Conservation (phyloP, 129 eudicot species). For the Smallanthus sonchifolius region DNA sequence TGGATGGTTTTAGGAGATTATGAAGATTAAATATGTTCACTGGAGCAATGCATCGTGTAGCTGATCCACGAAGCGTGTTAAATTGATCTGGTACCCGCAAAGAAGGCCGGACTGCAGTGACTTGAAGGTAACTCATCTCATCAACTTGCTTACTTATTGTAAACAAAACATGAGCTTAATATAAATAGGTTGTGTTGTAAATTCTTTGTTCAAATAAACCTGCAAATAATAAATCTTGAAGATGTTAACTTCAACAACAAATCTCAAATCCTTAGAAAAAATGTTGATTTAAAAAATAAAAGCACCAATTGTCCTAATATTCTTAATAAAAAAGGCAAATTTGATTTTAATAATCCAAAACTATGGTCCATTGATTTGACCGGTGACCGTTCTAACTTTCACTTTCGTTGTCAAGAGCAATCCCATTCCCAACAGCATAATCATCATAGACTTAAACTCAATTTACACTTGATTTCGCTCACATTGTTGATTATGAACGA, state of each 20-base stretch:
- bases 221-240: background rate
- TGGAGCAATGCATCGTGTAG: constrained; percentile 14
- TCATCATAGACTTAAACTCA: too few species aligned
- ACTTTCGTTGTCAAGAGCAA: too few species aligned
- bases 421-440: too few species aligned
- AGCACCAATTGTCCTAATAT: background rate
- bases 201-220: constrained; percentile 17
- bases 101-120: constrained; percentile 37
- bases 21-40: constrained; percentile 16
- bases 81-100: constrained; percentile 12
- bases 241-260: too few species aligned
- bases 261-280: too few species aligned
- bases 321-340: background rate
- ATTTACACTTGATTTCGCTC: too few species aligned
- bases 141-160: constrained; percentile 18
- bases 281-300: background rate
- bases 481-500: background rate
- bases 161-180: constrained; percentile 20
- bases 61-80: constrained; percentile 11
- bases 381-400: too few species aligned
- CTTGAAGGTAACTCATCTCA: constrained; percentile 48
- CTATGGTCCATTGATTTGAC: too few species aligned
- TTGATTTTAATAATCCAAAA: too few species aligned
- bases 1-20: constrained; percentile 2
- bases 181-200: background rate